phyloP scores from a whole-genome alignment of 441 rosid species.

The Pelargonium australe region DNA sequence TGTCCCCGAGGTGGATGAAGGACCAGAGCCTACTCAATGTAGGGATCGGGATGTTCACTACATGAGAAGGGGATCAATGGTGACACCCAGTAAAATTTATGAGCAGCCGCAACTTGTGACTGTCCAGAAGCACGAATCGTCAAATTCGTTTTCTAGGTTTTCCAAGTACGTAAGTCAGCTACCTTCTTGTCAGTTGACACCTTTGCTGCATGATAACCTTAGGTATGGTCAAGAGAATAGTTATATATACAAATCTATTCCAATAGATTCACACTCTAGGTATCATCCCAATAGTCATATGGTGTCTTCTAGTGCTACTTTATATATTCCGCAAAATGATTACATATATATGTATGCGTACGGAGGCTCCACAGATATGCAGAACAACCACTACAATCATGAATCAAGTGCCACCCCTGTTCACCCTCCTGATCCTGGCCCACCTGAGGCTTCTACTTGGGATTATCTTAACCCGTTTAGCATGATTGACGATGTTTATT shows the following conservation, averaged over 20 bases:
- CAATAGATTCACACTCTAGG: neutral
- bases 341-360: neutral
- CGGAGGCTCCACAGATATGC: neutral
- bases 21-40: neutral
- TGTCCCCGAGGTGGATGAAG: constrained; percentile 9
- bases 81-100: neutral
- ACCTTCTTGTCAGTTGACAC: neutral
- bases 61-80: neutral
- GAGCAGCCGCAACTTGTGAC: neutral
- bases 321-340: neutral
- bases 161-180: neutral
- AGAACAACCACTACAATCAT: neutral
- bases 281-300: neutral
- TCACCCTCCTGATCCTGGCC: constrained; percentile 7
- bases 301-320: neutral
- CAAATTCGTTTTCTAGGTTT: neutral
- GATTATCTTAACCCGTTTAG: constrained; percentile 21
- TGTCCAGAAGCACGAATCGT: neutral
- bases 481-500: neutral
- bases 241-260: neutral
- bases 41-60: neutral
- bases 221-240: neutral
- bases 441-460: neutral
- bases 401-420: neutral
- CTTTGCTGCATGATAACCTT: neutral